Evolutionary conservation across 2,329 filamentous ascomycete species (phyloP).

Genomic region (Talaromyces sp.): DNA sequence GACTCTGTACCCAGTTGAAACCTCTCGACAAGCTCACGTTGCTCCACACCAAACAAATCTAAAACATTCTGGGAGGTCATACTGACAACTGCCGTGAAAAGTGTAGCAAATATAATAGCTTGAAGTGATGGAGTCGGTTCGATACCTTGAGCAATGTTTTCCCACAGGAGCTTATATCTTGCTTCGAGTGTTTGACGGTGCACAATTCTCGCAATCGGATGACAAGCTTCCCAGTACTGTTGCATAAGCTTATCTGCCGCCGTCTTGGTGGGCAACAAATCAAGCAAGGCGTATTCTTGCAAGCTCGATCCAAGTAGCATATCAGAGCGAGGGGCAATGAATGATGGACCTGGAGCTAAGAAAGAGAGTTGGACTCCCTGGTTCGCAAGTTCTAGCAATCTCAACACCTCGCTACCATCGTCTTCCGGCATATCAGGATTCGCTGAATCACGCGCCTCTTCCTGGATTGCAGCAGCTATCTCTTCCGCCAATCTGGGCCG

Average conservation of each 20-base stretch:
- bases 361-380: constrained; percentile 36
- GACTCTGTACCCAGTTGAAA: constrained; percentile 63
- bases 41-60: constrained; percentile 52
- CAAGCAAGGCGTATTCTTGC: constrained; percentile 49
- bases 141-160: constrained; percentile 52
- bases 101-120: constrained; percentile 62
- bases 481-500: constrained; percentile 67
- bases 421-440: neutral
- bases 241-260: constrained; percentile 58
- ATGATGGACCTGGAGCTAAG: constrained; percentile 60
- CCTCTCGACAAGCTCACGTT: constrained; percentile 55
- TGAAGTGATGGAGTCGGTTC: constrained; percentile 62
- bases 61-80: constrained; percentile 53
- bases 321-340: constrained; percentile 62
- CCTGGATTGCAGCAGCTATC: constrained; percentile 39
- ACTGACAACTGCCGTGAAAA: constrained; percentile 65
- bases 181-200: constrained; percentile 63
- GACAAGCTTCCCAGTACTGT: constrained; percentile 64
- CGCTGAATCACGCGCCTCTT: neutral
- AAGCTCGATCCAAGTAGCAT: constrained; percentile 59
- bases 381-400: constrained; percentile 11
- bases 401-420: constrained; percentile 7
- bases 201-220: constrained; percentile 62
- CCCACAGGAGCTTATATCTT: constrained; percentile 63
- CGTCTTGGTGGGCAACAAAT: constrained; percentile 55